Evolutionary conservation across 352 stramenopile species (phyloP), one percentile per base, ranked within the genome.

Genomic region (Phytophthora tentaculata): DNA sequence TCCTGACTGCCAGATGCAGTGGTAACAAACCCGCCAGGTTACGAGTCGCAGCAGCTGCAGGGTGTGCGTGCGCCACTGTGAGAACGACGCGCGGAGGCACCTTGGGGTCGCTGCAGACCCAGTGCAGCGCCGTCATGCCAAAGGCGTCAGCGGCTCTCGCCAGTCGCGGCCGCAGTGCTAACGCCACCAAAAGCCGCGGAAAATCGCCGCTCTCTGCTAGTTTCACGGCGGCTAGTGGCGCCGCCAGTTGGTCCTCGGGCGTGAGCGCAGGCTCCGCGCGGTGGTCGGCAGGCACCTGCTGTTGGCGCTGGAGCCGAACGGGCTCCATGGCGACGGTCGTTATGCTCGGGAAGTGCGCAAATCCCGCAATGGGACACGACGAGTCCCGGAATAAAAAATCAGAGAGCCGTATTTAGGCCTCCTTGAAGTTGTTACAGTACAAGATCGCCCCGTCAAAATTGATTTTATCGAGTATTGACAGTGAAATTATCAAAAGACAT

Each of bases 61-160:
- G 75, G 53, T 87, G 75, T 5, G 74, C 79, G 16, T 87, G 69
- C 44, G 89, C 76, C 8, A 94, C 67, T 14, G 74, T 73, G n/a
- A 81, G 56, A 26, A 93, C 56, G 5, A 86, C 80, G 13, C 70
- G 80, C 48, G 79, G 55, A 47, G 83, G 71, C 17, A 83, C 85
- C 50, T 65, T 70, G 5, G 74, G 53, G 24, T 89, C 80, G 17
- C 82, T 92, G 64, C 87, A 95, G 51, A 85, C 72, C 87, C 87
- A 95, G 61, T 95, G 87, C n/a, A 95, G 72, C 49, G 85, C 78
- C 32, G 89, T 90, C 87, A 95, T 95, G 47, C 85, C 87, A 52
- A 91, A 91, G 69, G 79, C 73, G 61, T 88, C 79, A 16, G 65
- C 61, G 10, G 73, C 76, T 22, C 74, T 64, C 22, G 83, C 81